A percentile compares a stretch with the other conserved stretches of the same genome.
Conservation (phyloP, 106 monocot genomes). For the Triglochin maritima region DNA sequence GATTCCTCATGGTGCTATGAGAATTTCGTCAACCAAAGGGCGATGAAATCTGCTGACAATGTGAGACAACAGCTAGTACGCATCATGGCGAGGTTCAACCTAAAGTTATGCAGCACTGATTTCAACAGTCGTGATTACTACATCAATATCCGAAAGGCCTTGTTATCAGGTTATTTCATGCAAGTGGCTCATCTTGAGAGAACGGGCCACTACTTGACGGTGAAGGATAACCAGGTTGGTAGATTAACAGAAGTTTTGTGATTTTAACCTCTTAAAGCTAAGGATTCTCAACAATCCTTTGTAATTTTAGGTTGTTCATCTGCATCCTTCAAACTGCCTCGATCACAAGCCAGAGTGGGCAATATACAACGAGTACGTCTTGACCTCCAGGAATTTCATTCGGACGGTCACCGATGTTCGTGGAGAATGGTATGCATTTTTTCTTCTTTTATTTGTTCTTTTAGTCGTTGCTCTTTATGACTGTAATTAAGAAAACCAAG, state of each 20-base stretch:
- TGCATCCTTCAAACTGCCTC: slow-evolving; percentile 33
- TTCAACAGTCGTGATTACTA: slow-evolving; percentile 24
- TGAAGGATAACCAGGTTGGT: slow-evolving; percentile 26
- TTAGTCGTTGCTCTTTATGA: neutral
- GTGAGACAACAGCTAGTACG: slow-evolving; percentile 24
- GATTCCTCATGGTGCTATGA: slow-evolving; percentile 34
- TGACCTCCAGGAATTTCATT: slow-evolving; percentile 35
- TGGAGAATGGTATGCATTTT: slow-evolving; percentile 26
- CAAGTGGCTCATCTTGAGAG: slow-evolving; percentile 32
- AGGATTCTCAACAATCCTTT: neutral
- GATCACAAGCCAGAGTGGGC: slow-evolving; percentile 28
- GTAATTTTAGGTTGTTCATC: slow-evolving; percentile 19
- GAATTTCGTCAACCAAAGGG: slow-evolving; percentile 35
- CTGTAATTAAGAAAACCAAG: no score
- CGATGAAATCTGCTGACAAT: slow-evolving; percentile 29
- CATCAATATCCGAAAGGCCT: slow-evolving; percentile 25
- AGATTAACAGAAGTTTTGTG: neutral
- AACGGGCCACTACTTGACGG: slow-evolving; percentile 22
- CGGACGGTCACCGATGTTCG: slow-evolving; percentile 33
- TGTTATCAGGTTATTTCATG: slow-evolving; percentile 41
- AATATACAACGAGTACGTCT: slow-evolving; percentile 38
- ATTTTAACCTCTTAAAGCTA: no score
- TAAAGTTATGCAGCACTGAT: slow-evolving; percentile 26
- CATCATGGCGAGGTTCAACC: slow-evolving; percentile 28
- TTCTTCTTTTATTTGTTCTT: neutral